Evolutionary conservation across 306 rosid genomes (phyloP), one percentile per base, ranked within the genome.

Genomic region (Clitoria ternatea): DNA sequence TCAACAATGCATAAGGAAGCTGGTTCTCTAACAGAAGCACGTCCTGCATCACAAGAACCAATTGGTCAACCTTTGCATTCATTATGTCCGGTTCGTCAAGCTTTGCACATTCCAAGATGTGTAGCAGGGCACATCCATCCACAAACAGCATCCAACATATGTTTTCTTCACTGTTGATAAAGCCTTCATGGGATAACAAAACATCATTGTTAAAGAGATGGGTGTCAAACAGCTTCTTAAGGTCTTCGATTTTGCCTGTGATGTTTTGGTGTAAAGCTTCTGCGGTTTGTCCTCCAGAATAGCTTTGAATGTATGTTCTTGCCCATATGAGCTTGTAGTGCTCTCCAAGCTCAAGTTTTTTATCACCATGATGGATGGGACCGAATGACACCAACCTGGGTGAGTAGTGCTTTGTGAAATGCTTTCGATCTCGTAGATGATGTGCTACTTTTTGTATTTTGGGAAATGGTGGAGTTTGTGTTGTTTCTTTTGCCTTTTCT

Each of bases 21-120:
- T 75, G 80, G 35, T 55, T 75, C 69, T 75, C 74, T 2, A 75
- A 5, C 61, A 75, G 24, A 20, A 75, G 69, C 68, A 56, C 61
- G 19, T 75, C 74, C 53, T 3, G 26, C 23, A 57, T 61, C 36
- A 67, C 53, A 22, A 66, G 80, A 17, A 39, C 69, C 0, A 75
- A 24, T 18, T 66, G 53, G 4, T 75, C 74, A 6, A 23, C 6
- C 62, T 75, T 56, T 0, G 56, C 2, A 1, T 30, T 30, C 68
- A 71, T 36, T 17, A 8, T 3, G 2, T n/a, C 12, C 9, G 54
- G 1, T 4, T 13, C 0, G 11, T 15, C 0, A 14, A 57, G 42
- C 6, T 57, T 47, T 5, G 54, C 53, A 3, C 9, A 1, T 3
- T 22, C 0, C 52, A 74, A 7, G 4, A 74, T 43, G 1, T 42